Base-by-base conservation (phyloP, 306 rosid species). In the Cicer yamashitae region DNA sequence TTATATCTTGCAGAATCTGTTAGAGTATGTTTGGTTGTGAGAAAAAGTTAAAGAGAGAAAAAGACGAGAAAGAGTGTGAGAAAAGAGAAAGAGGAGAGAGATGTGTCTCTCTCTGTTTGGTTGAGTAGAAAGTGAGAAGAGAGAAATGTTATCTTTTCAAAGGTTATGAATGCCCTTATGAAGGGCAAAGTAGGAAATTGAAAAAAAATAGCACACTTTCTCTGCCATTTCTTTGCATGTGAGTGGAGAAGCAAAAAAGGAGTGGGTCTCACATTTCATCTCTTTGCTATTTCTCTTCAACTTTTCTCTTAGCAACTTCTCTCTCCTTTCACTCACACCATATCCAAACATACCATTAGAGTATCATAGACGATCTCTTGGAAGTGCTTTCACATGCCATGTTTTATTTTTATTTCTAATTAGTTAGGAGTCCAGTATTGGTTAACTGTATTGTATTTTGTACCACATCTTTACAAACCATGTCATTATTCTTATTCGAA, bases 401-500 rank as follows among this genome's bases (percentile, higher is more conserved):
- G 40, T 38, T 63, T 39, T 64, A 22, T 75, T 61, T 75, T 4
- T 50, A 18, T 39, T 39, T 75, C 65, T 65, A 13, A 40, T 39
- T 65, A 13, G 5, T 22, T 65, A 22, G 57, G 70, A 51, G 53
- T 41, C 48, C 10, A 20, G 9, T 64, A 44, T 18, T 40, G 20
- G 4, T 43, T 46, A 46, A 25, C 44, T 65, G 47, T 52, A 39
- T 51, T 63, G 20, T 51, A 8, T 51, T 46, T 50, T 51, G 15
- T 37, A 15, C 22, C 41, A 40, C 25, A 38, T 7, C 45, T 3
- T 70, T 51, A 40, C 53, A 39, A 39, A 52, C 63, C 38, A 22
- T 22, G 39, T 38, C 17, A 10, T 45, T 45, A 22, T 60, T 72
- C 7, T 63, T 73, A 47, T 39, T 74, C 30, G 22, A 50, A 53